Evolutionary conservation across 139 green algal genomes (phyloP).

Genomic region (Tetraselmis chui): DNA sequence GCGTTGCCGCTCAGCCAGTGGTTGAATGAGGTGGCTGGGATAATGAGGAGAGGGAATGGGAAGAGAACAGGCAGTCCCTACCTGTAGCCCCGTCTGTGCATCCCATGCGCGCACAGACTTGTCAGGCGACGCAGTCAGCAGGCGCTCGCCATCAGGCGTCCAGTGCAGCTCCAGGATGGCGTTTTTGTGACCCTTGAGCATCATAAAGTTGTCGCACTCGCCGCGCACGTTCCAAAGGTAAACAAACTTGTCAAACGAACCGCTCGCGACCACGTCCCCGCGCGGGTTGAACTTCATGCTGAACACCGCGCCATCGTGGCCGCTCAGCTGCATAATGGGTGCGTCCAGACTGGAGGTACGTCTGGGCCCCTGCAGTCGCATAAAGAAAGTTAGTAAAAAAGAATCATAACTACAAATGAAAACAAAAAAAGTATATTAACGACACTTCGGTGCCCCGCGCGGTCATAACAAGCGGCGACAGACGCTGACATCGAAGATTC

Average conservation of each 20-base stretch:
- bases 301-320: slow-evolving; percentile 78
- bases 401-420: too few species aligned
- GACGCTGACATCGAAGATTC: too few species aligned
- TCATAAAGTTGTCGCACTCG: slow-evolving; percentile 88
- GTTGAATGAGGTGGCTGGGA: too few species aligned
- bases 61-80: too few species aligned
- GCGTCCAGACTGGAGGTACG: slow-evolving; percentile 57
- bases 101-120: slow-evolving; percentile 79
- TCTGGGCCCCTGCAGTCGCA: slow-evolving; percentile 23
- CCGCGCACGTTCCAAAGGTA: slow-evolving; percentile 82
- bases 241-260: slow-evolving; percentile 72
- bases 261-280: slow-evolving; percentile 68
- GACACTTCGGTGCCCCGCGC: too few species aligned
- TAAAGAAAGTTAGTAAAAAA: too few species aligned
- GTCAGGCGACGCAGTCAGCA: slow-evolving; percentile 79
- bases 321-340: slow-evolving; percentile 80
- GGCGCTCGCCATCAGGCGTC: slow-evolving; percentile 68
- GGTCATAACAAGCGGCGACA: too few species aligned
- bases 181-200: slow-evolving; percentile 90
- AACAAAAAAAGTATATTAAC: too few species aligned
- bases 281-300: slow-evolving; percentile 74
- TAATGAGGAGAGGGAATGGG: too few species aligned
- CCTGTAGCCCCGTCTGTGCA: slow-evolving; percentile 40
- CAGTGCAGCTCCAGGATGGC: slow-evolving; percentile 89
- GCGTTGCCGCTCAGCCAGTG: too few species aligned